Evolutionary conservation across 805 yeast genomes (phyloP).

Genomic region (Clavispora vitiphila): DNA sequence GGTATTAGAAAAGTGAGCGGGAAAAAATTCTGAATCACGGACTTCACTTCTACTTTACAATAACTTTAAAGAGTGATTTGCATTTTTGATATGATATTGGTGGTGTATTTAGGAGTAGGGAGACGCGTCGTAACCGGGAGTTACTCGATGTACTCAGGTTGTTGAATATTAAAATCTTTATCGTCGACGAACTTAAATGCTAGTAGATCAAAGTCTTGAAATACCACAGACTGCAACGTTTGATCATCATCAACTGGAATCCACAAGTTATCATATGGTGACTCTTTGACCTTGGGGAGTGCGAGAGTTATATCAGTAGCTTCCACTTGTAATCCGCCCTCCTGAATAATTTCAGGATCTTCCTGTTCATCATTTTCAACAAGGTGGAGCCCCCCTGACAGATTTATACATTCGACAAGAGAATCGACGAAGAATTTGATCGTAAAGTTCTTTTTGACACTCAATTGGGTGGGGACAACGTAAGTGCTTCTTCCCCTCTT

Average conservation of each 20-base stretch:
- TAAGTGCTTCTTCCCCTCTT: slow-evolving; percentile 30
- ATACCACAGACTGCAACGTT: slow-evolving; percentile 22
- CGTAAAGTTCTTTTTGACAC: slow-evolving; percentile 13
- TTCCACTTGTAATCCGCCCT: slow-evolving; percentile 8
- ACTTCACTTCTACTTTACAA: background rate
- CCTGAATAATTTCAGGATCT: slow-evolving; percentile 3
- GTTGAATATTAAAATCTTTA: slow-evolving; percentile 26
- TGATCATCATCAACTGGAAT: slow-evolving; percentile 24
- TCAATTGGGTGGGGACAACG: slow-evolving; percentile 22
- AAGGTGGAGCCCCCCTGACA: slow-evolving; percentile 45
- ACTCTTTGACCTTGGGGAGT: slow-evolving; percentile 33
- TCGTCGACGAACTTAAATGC: slow-evolving; percentile 38
- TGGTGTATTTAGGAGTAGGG: background rate
- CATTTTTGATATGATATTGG: background rate
- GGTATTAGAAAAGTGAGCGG: slow-evolving; percentile 16
- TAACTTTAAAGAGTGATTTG: background rate
- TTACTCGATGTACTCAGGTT: slow-evolving; percentile 7
- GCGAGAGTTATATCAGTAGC: slow-evolving; percentile 33
- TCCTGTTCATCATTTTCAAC: slow-evolving; percentile 17
- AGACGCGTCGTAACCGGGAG: background rate
- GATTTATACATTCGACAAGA: slow-evolving; percentile 36
- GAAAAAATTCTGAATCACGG: background rate
- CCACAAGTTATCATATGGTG: slow-evolving; percentile 34
- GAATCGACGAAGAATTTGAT: slow-evolving; percentile 16
- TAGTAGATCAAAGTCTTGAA: slow-evolving; percentile 38